Conservation (phyloP, 2,329 filamentous ascomycete genomes). For the Exophiala xenobiotica region DNA sequence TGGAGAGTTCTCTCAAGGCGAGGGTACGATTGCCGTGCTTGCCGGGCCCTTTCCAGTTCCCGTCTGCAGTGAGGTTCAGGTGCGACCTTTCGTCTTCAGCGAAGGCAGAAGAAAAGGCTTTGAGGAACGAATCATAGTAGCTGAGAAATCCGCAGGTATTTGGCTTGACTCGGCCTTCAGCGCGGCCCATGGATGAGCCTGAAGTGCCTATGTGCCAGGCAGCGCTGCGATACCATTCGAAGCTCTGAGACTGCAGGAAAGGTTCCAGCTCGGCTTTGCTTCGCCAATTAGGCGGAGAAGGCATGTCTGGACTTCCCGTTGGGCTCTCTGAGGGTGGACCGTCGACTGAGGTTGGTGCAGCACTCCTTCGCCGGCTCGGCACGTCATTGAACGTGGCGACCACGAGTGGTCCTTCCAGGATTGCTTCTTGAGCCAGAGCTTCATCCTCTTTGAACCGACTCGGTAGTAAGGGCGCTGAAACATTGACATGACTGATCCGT, state of each 20-base stretch:
- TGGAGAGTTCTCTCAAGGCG: conserved; percentile 38
- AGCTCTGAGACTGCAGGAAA: conserved; percentile 42
- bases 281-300: conserved; percentile 42
- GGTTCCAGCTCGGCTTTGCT: conserved; percentile 39
- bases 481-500: conserved; percentile 47
- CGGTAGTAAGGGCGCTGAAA: conserved; percentile 45
- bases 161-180: conserved; percentile 45
- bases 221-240: conserved; percentile 49
- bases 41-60: conserved; percentile 39
- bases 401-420: neutral
- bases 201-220: conserved; percentile 46
- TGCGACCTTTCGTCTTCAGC: conserved; percentile 36
- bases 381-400: neutral
- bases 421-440: neutral
- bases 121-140: conserved; percentile 46
- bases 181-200: conserved; percentile 40
- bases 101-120: conserved; percentile 35
- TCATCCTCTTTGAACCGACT: conserved; percentile 6
- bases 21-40: conserved; percentile 29
- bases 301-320: conserved; percentile 33
- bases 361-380: conserved; percentile 1
- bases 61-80: conserved; percentile 46
- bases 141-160: conserved; percentile 47
- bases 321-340: conserved; percentile 5
- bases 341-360: neutral